phyloP scores from a whole-genome alignment of 2,329 filamentous ascomycete genomes.

The Dactylellina leptospora region DNA sequence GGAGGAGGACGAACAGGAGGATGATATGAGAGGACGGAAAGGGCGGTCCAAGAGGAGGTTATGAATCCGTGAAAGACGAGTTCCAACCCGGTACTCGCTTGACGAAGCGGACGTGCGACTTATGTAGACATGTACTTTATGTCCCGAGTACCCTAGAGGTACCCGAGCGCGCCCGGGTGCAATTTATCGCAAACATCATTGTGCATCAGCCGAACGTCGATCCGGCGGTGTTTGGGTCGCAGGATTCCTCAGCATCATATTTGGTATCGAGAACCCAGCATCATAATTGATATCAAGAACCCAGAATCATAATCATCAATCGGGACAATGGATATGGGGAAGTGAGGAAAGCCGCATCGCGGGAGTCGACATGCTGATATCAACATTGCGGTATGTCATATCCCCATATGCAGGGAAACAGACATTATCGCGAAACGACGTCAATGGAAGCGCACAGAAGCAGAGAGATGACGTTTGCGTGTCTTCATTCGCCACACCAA shows the following conservation, averaged over 20 bases:
- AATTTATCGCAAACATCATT: neutral
- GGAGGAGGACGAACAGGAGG: constrained; percentile 47
- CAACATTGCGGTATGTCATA: neutral
- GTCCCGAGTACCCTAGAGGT: neutral
- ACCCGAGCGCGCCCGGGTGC: neutral
- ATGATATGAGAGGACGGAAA: constrained; percentile 31
- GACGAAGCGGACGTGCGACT: neutral
- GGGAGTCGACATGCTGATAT: neutral
- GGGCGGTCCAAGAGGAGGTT: constrained; percentile 15
- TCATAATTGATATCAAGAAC: too few relatives aligned
- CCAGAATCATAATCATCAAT: too few relatives aligned
- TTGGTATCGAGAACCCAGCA: too few relatives aligned
- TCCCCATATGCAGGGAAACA: neutral
- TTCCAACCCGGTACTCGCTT: too few relatives aligned
- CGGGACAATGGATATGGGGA: neutral
- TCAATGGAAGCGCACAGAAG: neutral
- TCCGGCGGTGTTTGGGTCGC: too few relatives aligned
- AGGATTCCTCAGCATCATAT: too few relatives aligned
- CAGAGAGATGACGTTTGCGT: constrained; percentile 48
- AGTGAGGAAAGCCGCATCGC: neutral
- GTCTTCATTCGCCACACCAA: constrained; percentile 42
- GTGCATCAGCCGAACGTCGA: neutral
- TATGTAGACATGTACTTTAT: neutral
- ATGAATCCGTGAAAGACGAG: neutral
- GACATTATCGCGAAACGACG: neutral